Base-by-base conservation (phyloP, 192 early-diverging fungal genomes). In the Coemansia sp. region DNA sequence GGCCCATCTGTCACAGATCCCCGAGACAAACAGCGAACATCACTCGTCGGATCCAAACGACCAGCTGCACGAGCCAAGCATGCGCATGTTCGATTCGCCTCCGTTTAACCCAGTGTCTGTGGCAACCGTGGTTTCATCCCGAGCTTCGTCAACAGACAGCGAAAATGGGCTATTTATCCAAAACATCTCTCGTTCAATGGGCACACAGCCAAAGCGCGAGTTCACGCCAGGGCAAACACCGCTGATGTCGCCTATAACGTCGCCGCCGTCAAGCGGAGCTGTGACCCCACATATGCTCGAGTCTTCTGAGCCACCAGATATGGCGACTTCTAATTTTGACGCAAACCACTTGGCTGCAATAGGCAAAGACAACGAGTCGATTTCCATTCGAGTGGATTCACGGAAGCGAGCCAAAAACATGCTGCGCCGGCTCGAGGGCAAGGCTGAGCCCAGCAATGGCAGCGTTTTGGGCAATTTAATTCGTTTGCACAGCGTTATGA, bases 271-370 rank as follows among this genome's bases (percentile, higher is more conserved):
- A 3, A 55, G 53, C 14, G 26, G 53, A 3, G n/a, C 29, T 14
- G 27, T 29, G 27, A 55, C 53, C 7, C 53, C 53, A 4, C 53
- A 55, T 29, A 55, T 16, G 26, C n/a, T 55, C 26, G 27, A 55
- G 29, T 55, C 27, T 16, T 45, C 41, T n/a, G 11, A 16, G 5
- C 1, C 41, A 3, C 37, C 22, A 16, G 56, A 58, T 6, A 39
- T 58, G 27, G 56, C 56, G n/a, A n/a, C n/a, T 10, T 72, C 71
- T 22, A 72, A 72, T 45, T 72, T 72, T 59, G 71, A 72, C 39
- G 71, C 71, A 21, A 72, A 62, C 61, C 58, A 60, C 39, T 31
- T 72, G 19, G 71, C 71, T 11, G 58, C 71, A 6, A 11, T 72
- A 29, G 71, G 71, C 12, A 62, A 58, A 21, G 64, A 72, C 21